Conservation (phyloP, 495 filamentous ascomycete genomes). For the Lasiosphaeria hispida region DNA sequence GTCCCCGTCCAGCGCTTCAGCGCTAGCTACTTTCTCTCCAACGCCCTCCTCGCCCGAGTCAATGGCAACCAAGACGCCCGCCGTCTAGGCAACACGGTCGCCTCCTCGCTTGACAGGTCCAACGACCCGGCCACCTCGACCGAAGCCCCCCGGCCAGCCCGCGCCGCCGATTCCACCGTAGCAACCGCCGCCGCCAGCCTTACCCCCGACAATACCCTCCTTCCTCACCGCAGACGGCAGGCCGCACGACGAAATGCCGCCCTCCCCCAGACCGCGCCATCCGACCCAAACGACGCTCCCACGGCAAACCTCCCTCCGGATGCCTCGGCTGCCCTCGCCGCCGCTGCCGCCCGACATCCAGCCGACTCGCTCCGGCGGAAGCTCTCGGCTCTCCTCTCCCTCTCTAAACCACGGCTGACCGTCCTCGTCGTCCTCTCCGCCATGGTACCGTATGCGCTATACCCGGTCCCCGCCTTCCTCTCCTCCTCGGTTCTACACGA, state of each 20-base stretch:
- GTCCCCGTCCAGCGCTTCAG: slow-evolving; percentile 26
- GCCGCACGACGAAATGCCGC: slow-evolving; percentile 30
- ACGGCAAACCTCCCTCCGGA: slow-evolving; percentile 62
- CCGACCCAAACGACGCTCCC: slow-evolving; percentile 16
- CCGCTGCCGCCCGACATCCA: slow-evolving; percentile 65
- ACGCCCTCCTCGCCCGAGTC: slow-evolving; percentile 31
- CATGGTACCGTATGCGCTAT: slow-evolving; percentile 87
- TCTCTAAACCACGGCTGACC: slow-evolving; percentile 91
- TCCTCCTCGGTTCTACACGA: slow-evolving; percentile 61
- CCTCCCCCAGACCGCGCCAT: background rate
- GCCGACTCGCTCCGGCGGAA: slow-evolving; percentile 68
- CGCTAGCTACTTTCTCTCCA: slow-evolving; percentile 43
- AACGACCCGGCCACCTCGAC: slow-evolving; percentile 3
- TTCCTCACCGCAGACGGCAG: slow-evolving; percentile 44
- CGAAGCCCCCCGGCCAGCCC: slow-evolving; percentile 11
- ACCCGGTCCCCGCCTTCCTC: slow-evolving; percentile 77
- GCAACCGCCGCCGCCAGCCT: slow-evolving; percentile 1
- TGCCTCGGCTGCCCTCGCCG: slow-evolving; percentile 77
- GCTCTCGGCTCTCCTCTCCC: slow-evolving; percentile 81
- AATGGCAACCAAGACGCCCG: slow-evolving; percentile 19
- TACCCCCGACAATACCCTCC: slow-evolving; percentile 21
- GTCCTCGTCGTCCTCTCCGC: slow-evolving; percentile 89
- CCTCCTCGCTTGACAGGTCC: no score
- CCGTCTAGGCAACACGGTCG: no score
- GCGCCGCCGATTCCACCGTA: slow-evolving; percentile 1